Conservation (phyloP, 1,139 yeast genomes). For the Scheffersomyces insectosa region DNA sequence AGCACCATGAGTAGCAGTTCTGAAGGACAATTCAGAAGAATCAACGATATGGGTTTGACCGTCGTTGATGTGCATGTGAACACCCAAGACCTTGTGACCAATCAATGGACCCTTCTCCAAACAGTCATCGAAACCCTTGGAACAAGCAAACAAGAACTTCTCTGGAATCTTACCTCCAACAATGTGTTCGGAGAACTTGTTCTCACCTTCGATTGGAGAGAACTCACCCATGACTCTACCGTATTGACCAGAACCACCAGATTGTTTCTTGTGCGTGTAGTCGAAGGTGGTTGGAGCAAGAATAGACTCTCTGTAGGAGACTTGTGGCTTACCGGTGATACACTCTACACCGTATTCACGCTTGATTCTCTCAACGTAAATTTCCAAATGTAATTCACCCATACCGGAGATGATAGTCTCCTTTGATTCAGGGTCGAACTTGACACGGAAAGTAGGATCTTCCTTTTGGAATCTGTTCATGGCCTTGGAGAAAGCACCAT, state of each 20-base stretch:
- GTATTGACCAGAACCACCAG: conserved; percentile 99
- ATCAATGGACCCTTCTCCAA: conserved; percentile 95
- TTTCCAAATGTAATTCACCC: conserved; percentile 97
- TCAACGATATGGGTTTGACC: conserved; percentile 98
- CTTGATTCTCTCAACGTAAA: conserved; percentile 95
- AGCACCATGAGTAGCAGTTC: conserved; percentile 89
- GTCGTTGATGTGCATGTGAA: conserved; percentile 89
- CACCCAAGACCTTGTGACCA: conserved; percentile 93
- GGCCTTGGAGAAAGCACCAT: conserved; percentile 87
- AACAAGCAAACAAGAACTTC: conserved; percentile 91
- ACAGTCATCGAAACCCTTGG: conserved; percentile 92
- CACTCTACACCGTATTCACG: conserved; percentile 97
- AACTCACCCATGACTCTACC: conserved; percentile 94
- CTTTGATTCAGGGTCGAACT: conserved; percentile 86
- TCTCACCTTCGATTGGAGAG: conserved; percentile 64
- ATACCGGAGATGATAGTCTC: conserved; percentile 97
- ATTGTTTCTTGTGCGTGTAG: conserved; percentile 94
- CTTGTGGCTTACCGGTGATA: conserved; percentile 96
- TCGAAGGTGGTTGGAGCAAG: conserved; percentile 76
- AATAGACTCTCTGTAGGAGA: conserved; percentile 94
- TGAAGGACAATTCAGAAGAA: conserved; percentile 93
- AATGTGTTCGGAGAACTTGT: conserved; percentile 79
- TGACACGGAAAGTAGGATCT: conserved; percentile 96
- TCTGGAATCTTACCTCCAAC: conserved; percentile 98
- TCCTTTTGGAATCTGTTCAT: conserved; percentile 96